phyloP scores from a whole-genome alignment of 441 rosid species.

The Capsella rubella region DNA sequence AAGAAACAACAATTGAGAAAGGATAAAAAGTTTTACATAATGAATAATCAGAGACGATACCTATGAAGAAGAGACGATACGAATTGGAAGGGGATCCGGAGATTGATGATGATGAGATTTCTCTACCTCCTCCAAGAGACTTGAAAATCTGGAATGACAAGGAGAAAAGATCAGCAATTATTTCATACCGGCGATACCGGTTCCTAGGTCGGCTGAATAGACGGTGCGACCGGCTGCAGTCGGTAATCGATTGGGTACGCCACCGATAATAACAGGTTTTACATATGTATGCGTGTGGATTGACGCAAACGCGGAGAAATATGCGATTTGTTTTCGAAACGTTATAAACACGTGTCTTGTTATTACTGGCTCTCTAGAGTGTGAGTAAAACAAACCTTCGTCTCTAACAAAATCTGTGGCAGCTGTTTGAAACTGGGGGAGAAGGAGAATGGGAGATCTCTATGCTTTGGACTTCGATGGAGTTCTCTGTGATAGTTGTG shows the following conservation, averaged over 20 bases:
- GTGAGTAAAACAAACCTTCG: slow-evolving; percentile 9
- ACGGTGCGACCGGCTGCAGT: slow-evolving; percentile 49
- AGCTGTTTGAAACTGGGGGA: slow-evolving; percentile 34
- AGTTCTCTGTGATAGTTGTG: slow-evolving; percentile 90
- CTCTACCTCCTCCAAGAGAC: slow-evolving; percentile 38
- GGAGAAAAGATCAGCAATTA: slow-evolving; percentile 13
- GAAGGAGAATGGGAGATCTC: slow-evolving; percentile 73
- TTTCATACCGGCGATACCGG: slow-evolving; percentile 52
- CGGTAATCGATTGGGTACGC: slow-evolving; percentile 40
- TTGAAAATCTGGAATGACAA: slow-evolving; percentile 38
- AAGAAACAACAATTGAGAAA: slow-evolving; percentile 7
- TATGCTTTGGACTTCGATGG: slow-evolving; percentile 98
- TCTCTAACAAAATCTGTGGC: slow-evolving; percentile 49
- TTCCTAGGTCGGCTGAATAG: slow-evolving; percentile 19
- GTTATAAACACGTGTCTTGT: slow-evolving; percentile 15
- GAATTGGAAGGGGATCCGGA: slow-evolving; percentile 22
- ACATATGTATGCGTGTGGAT: slow-evolving; percentile 12
- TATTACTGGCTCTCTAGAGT: slow-evolving; percentile 3
- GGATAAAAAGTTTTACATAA: neutral
- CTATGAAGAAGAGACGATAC: slow-evolving; percentile 20
- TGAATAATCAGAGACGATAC: slow-evolving; percentile 10
- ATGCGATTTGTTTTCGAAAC: neutral
- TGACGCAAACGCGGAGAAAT: slow-evolving; percentile 25
- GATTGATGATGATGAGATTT: slow-evolving; percentile 44
- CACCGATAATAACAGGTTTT: slow-evolving; percentile 23